A percentile compares a stretch with the other conserved stretches of the same genome.
These are phyloP conservation scores for Xerocomellus intermedius DNA, from an alignment of 768 basidiomycete species.

Conservation along the genomic window DNA sequence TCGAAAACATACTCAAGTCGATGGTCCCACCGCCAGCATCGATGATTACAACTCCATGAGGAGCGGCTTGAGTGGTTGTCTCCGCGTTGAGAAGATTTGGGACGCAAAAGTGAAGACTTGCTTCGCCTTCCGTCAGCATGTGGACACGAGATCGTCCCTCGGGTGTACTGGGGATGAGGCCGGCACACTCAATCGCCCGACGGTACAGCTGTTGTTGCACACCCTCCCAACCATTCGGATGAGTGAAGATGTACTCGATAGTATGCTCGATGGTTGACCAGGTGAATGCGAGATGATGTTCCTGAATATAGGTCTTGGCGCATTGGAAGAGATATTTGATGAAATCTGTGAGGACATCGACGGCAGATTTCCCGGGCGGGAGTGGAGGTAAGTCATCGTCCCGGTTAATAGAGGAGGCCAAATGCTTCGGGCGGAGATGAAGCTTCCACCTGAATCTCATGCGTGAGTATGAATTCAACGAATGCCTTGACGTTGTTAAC, in stretches of 20 bases:
- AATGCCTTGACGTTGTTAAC: background rate
- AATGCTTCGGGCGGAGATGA: constrained; percentile 17
- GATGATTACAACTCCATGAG: constrained; percentile 35
- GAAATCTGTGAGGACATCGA: background rate
- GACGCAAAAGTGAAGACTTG: constrained; percentile 36
- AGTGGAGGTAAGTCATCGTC: constrained; percentile 33
- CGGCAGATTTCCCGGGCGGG: constrained; percentile 2
- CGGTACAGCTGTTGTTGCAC: constrained; percentile 15
- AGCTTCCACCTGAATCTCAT: constrained; percentile 24
- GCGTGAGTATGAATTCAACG: background rate
- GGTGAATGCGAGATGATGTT: constrained; percentile 13
- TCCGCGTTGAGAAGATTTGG: constrained; percentile 30
- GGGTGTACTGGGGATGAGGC: background rate
- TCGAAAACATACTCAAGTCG: constrained; percentile 38
- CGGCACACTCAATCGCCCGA: constrained; percentile 10
- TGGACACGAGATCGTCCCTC: constrained; percentile 6
- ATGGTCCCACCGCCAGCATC: constrained; percentile 20
- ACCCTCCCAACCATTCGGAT: constrained; percentile 32
- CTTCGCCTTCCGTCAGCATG: constrained; percentile 10
- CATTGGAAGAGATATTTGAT: constrained; percentile 1
- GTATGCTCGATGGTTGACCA: constrained; percentile 17
- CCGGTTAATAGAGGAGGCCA: constrained; percentile 16
- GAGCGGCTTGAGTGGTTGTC: background rate
- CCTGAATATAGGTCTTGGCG: constrained; percentile 11
- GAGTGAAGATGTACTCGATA: constrained; percentile 23